Evolutionary conservation across 108 stramenopile genomes (phyloP), one percentile per base, ranked within the genome.

Genomic region (Nitzschia putrida): DNA sequence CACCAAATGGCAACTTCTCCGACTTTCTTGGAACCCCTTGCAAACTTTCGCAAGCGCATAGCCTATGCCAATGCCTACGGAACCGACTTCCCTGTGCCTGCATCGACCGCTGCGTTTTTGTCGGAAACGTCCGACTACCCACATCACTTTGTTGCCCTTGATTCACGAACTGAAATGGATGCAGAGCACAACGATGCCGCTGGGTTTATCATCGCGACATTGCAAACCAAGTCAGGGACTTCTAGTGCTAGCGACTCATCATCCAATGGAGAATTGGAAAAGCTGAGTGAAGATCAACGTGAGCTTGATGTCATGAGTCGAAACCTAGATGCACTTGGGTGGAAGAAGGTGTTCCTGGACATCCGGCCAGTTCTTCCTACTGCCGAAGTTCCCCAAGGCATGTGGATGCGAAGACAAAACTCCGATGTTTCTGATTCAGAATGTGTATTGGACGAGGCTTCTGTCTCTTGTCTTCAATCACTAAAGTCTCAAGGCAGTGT

Each of bases 271-370:
- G 23, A 60, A 13, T 26, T 14, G 14, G 53, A 37, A 0, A 43
- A 53, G 6, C 18, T 9, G 29, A 20, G 12, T 0, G 76, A 77
- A 29, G 64, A 61, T 25, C 16, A 40, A 26, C 68, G 71, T 61
- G 84, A 74, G 43, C 57, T 85, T 29, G 72, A 53, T n/a, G 57
- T 58, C 45, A 94, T 94, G 93, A 88, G 87, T 8, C 57, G 61
- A 25, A 78, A 77, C 23, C 70, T 94, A 39, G 90, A 94, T 79
- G 63, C 83, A 9, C 71, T 94, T 25, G 93, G 93, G 26, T 94
- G 93, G 93, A 87, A 88, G 49, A 94, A 94, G 56, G 88, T 94
- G 2, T 91, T 94, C 64, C 76, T 94, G n/a, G 93, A 94, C 61
- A 74, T 89, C 25, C 74, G 90, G 41, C 77, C 80, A 25, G 66